Conservation (phyloP, 106 monocot species). For the Posidonia australis region DNA sequence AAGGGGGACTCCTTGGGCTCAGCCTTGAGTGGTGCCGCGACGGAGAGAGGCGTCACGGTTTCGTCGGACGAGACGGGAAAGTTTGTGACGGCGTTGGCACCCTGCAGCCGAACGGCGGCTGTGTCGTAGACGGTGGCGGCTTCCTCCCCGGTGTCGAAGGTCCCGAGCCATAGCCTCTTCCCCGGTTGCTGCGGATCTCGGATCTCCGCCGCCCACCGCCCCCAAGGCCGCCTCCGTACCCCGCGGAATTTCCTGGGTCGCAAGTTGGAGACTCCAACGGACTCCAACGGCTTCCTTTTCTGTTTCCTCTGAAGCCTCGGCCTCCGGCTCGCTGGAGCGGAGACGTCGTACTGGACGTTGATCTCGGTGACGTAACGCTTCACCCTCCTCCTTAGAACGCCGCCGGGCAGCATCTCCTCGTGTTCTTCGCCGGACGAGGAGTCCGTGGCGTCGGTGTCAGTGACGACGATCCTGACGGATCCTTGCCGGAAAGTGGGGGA, state of each 20-base stretch:
- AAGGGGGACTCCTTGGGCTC: background rate
- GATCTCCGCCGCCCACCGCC: constrained; percentile 56
- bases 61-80: constrained; percentile 10
- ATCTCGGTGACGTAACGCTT: constrained; percentile 38
- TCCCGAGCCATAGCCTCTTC: constrained; percentile 54
- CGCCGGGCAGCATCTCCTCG: background rate
- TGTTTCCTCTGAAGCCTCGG: background rate
- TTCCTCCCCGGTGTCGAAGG: constrained; percentile 60
- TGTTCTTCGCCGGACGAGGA: constrained; percentile 36
- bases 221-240: constrained; percentile 29
- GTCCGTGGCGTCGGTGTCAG: constrained; percentile 55
- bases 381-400: constrained; percentile 9
- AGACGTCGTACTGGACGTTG: constrained; percentile 6
- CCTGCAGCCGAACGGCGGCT: constrained; percentile 37
- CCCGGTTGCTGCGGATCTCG: constrained; percentile 32
- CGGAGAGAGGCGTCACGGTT: background rate
- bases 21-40: background rate
- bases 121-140: constrained; percentile 47
- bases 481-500: background rate
- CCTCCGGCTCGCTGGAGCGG: background rate
- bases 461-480: constrained; percentile 28
- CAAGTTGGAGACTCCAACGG: background rate
- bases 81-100: constrained; percentile 40
- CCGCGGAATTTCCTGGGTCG: constrained; percentile 16
- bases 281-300: background rate